Conservation (phyloP, 129 eudicot species). For the Heracleum sosnowskyi region DNA sequence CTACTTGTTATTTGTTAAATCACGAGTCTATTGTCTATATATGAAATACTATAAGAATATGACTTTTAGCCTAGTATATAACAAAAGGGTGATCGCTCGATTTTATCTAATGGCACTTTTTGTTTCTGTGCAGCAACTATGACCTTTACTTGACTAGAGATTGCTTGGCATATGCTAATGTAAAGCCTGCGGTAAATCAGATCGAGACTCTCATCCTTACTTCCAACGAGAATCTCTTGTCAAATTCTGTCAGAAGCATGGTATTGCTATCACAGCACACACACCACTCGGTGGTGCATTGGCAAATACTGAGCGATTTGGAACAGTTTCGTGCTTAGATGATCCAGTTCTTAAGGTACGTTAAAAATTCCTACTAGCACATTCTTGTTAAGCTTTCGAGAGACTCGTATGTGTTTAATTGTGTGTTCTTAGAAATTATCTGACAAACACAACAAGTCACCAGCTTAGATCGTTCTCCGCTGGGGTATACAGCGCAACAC, state of each 20-base stretch:
- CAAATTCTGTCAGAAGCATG: slow-evolving; percentile 85
- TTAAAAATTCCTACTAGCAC: not conserved
- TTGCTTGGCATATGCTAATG: slow-evolving; percentile 68
- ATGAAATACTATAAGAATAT: too few species aligned
- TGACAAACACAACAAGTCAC: slow-evolving; percentile 65
- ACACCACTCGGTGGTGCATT: slow-evolving; percentile 81
- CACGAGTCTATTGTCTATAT: too few species aligned
- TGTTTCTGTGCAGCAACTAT: slow-evolving; percentile 66
- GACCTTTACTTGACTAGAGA: slow-evolving; percentile 70
- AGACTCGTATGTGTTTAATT: not conserved
- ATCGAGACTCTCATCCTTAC: slow-evolving; percentile 86
- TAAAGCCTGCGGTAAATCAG: slow-evolving; percentile 92
- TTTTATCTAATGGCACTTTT: too few species aligned
- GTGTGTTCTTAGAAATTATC: slow-evolving; percentile 38
- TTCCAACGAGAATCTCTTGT: slow-evolving; percentile 85
- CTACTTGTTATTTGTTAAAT: too few species aligned
- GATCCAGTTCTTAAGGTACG: slow-evolving; percentile 71
- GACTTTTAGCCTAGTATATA: too few species aligned
- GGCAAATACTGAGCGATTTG: slow-evolving; percentile 82
- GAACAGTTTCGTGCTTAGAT: slow-evolving; percentile 76
- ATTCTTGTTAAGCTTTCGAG: not conserved
- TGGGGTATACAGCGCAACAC: slow-evolving; percentile 91
- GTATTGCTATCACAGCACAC: slow-evolving; percentile 72
- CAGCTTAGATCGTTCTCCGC: slow-evolving; percentile 70
- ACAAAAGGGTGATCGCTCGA: too few species aligned